Conservation (phyloP, 805 yeast species). For the Cyberlindnera veronae region DNA sequence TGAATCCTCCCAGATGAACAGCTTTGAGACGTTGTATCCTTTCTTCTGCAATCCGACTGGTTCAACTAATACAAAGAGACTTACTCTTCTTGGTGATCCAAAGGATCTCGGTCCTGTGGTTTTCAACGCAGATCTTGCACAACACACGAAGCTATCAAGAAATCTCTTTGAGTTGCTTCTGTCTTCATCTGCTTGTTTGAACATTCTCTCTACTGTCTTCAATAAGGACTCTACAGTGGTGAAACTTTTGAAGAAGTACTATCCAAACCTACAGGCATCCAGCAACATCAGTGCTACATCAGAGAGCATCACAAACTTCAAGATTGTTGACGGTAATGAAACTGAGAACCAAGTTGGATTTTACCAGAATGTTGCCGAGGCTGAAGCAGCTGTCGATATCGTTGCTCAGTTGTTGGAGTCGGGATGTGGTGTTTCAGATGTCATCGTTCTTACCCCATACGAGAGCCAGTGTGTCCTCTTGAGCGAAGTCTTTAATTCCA, state of each 20-base stretch:
- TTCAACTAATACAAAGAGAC: slow-evolving; percentile 22
- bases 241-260: slow-evolving; percentile 1
- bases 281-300: too few species aligned
- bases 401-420: slow-evolving; percentile 42
- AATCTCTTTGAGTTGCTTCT: slow-evolving; percentile 22
- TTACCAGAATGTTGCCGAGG: slow-evolving; percentile 42
- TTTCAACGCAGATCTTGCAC: slow-evolving; percentile 11
- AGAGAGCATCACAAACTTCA: slow-evolving; percentile 28
- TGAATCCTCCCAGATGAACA: slow-evolving; percentile 33
- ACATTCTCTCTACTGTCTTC: background rate
- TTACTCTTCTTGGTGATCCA: slow-evolving; percentile 36
- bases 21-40: slow-evolving; percentile 32
- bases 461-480: slow-evolving; percentile 40
- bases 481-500: slow-evolving; percentile 35
- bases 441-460: slow-evolving; percentile 41
- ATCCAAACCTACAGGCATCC: background rate
- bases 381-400: slow-evolving; percentile 42
- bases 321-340: slow-evolving; percentile 32
- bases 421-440: slow-evolving; percentile 32
- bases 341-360: slow-evolving; percentile 24
- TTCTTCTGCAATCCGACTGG: slow-evolving; percentile 17
- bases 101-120: slow-evolving; percentile 24
- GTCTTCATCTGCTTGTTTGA: slow-evolving; percentile 22
- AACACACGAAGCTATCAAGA: slow-evolving; percentile 13
- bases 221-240: background rate